Conservation (phyloP, 495 filamentous ascomycete species). For the Xylaria nigripes region DNA sequence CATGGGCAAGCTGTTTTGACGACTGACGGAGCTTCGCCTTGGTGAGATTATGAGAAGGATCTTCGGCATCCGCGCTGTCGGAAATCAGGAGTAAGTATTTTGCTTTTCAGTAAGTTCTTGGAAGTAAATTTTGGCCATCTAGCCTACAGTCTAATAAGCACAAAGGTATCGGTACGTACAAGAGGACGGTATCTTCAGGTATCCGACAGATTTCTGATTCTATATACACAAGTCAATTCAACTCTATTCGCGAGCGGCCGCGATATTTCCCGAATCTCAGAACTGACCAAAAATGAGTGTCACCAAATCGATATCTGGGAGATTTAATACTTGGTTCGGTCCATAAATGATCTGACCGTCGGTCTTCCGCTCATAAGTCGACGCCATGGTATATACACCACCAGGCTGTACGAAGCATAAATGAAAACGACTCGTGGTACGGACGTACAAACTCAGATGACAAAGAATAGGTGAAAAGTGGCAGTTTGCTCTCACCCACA, state of each 20-base stretch:
- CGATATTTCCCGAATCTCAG: neutral
- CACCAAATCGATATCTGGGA: constrained; percentile 10
- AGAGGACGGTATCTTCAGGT: constrained; percentile 1
- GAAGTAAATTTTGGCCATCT: neutral
- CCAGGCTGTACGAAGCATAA: no score
- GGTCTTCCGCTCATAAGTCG: neutral
- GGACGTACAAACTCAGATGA: no score
- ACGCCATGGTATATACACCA: neutral
- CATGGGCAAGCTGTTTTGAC: constrained; percentile 37
- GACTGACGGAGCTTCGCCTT: constrained; percentile 38
- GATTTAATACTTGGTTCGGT: neutral
- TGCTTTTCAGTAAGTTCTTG: neutral
- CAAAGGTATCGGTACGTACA: neutral
- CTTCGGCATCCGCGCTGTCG: constrained; percentile 37
- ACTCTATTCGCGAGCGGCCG: neutral
- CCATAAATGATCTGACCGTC: constrained; percentile 8
- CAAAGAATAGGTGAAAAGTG: no score
- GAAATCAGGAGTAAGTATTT: constrained; percentile 28
- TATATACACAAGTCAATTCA: constrained; percentile 3
- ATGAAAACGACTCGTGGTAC: no score
- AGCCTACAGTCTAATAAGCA: neutral
- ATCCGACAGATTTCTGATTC: constrained; percentile 5
- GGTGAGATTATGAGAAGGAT: constrained; percentile 39
- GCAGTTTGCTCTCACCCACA: no score
- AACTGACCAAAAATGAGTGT: constrained; percentile 8